phyloP scores from a whole-genome alignment of 495 filamentous ascomycete species.

The Penicillium robsamsonii region DNA sequence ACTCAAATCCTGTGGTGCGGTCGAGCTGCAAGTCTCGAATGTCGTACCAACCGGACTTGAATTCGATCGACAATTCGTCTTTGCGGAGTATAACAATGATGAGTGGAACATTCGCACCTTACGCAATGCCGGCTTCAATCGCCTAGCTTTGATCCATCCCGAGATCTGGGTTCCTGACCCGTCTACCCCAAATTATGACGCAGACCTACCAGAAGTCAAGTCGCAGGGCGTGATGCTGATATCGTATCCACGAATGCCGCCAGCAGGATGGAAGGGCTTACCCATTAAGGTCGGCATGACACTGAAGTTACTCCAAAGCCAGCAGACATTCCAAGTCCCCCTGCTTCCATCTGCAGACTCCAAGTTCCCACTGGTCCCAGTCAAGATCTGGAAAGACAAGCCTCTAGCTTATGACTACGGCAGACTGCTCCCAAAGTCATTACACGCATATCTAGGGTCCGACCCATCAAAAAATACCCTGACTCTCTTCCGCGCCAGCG shows the following conservation, averaged over 20 bases:
- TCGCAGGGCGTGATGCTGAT: constrained; percentile 41
- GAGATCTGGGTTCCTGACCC: constrained; percentile 80
- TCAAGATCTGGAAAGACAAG: constrained; percentile 79
- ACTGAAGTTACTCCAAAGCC: constrained; percentile 24
- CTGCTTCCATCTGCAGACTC: constrained; percentile 55
- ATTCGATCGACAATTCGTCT: constrained; percentile 82
- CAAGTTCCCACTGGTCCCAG: constrained; percentile 58
- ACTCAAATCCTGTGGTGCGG: constrained; percentile 79
- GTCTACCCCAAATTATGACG: constrained; percentile 40
- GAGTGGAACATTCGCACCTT: constrained; percentile 75
- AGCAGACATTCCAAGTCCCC: constrained; percentile 57
- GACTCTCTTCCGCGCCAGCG: constrained; percentile 70
- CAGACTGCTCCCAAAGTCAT: constrained; percentile 51
- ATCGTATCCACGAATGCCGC: constrained; percentile 32
- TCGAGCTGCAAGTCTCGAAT: constrained; percentile 67
- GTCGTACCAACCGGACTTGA: constrained; percentile 71
- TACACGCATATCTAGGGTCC: constrained; percentile 52
- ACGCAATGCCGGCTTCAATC: constrained; percentile 65
- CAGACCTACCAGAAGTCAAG: constrained; percentile 35
- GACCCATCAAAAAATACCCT: constrained; percentile 45
- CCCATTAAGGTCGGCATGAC: constrained; percentile 18
- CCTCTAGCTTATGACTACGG: constrained; percentile 49
- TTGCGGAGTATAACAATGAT: constrained; percentile 56
- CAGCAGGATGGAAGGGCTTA: constrained; percentile 9
- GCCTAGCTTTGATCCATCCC: constrained; percentile 68